Evolutionary conservation across 306 rosid genomes (phyloP), one percentile per base, ranked within the genome.

Genomic region (Nissolia schottii): DNA sequence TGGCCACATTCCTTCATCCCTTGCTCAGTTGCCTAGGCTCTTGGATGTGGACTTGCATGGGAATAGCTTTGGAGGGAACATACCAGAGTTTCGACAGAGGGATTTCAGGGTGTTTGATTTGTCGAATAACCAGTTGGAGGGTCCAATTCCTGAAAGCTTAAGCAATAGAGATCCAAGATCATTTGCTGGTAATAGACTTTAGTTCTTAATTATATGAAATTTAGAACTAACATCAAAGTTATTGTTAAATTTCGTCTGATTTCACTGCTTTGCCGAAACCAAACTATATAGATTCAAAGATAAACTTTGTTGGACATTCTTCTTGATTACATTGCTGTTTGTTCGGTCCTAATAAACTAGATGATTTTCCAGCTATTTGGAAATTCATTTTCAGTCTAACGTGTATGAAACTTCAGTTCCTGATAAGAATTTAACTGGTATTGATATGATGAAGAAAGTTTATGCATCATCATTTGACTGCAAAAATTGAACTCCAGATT

Each of bases 1-100:
- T 1, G 97, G 96, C 37, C 75, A 51, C 20, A 72, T 91, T 77
- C 99, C 97, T 7, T 50, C 14, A 0, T 94, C 96, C 27, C 74
- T 91, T 56, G 88, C 41, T 74, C 76, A 72, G 1, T 86, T 86
- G 89, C 79, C 82, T 16, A 73, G 27, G 25, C 85, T 91, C 51
- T 3, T 61, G 72, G 95, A 87, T 66, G 80, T 89, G 86, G 86
- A 85, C 27, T 77, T 94, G 9, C 83, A 40, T 15, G 85, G 73
- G 8, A 94, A 94, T 69, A 50, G 37, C 7, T 91, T 91, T 72
- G 73, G 29, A 7, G 99, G 97, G 0, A 70, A 63, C 7, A 82
- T 94, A 38, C 95, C 96, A 3, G 80, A 77, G 18, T 91, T 94
- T 82, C 57, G 3, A 3, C 65, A 56, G 7, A 60, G 60, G 3